Base-by-base conservation (phyloP, 1,284 basidiomycete genomes). In the Cutaneotrichosporon sp. region DNA sequence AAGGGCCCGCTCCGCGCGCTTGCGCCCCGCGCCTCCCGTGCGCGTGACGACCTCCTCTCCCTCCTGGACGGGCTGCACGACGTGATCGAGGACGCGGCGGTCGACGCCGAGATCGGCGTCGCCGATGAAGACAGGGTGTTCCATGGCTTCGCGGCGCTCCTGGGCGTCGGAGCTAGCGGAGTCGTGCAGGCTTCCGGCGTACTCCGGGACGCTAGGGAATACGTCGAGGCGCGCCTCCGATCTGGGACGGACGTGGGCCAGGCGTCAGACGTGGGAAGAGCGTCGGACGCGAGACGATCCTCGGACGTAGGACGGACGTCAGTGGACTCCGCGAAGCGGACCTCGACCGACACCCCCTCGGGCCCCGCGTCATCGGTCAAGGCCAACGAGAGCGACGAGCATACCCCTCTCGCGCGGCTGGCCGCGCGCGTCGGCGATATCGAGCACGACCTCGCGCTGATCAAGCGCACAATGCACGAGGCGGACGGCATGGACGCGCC, bases 21-120 rank as follows among this genome's bases (percentile, higher is more conserved):
- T 46, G 24, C 57, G 43, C 49, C 19, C 58, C 42, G 42, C n/a
- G n/a, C n/a, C n/a, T n/a, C n/a, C n/a, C n/a, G n/a, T n/a, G 51
- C 50, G 4, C 52, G 56, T 33, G 60, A 59, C 43, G 51, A 57
- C 8, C 66, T 90, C 4, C 72, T 74, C 17, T 77, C 77, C 1
- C 82, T 84, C 1, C 76, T 88, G 4, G 79, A 84, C 42, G 79
- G 86, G 2, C 76, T 92, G 34, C 79, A 84, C 60, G 87, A 92
- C 67, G 88, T 83, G 59, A 83, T 84, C 19, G 89, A 91, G 70
- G 89, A 92, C 62, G 84, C 84, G 0, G 81, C 87, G 1, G 89
- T 92, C 3, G 89, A 91, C 66, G 76, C 91, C 17, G 89, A 92
- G 74, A 91, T 92, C 46, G 83, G 83, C 19, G 76, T 86, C 14